phyloP scores from a whole-genome alignment of 306 rosid genomes.

The Acacia acuminata region DNA sequence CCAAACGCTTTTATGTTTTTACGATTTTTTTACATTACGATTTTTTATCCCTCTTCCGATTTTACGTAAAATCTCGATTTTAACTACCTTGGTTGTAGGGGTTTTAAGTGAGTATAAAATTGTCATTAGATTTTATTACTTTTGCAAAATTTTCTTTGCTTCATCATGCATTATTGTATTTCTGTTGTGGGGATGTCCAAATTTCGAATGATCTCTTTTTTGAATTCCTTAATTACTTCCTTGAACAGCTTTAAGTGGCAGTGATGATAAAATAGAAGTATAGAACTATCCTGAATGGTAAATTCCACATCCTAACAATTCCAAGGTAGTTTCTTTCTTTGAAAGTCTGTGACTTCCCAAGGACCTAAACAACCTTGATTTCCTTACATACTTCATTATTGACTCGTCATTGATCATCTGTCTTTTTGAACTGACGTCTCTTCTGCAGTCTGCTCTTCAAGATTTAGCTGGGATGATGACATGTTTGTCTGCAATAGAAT shows the following conservation, averaged over 20 bases:
- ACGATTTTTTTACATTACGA: too few species aligned
- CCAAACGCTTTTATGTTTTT: too few species aligned
- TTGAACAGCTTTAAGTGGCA: background rate
- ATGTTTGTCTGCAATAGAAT: background rate
- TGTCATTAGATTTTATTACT: background rate
- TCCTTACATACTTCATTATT: background rate
- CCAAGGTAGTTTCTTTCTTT: background rate
- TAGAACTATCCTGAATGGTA: background rate
- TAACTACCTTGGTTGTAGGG: too few species aligned
- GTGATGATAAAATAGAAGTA: background rate
- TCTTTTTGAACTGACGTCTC: background rate
- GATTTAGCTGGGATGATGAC: background rate
- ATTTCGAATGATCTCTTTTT: background rate
- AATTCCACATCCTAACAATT: background rate
- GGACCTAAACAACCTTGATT: background rate
- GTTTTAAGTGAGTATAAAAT: background rate
- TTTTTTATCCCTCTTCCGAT: too few species aligned
- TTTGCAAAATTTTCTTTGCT: background rate
- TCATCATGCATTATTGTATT: background rate
- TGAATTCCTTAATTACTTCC: background rate
- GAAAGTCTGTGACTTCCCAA: background rate
- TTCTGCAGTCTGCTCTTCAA: background rate
- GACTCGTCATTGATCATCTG: background rate
- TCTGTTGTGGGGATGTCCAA: background rate
- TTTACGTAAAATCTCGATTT: too few species aligned